These are phyloP conservation scores for Jacaranda mimosifolia DNA, from an alignment of 257 asterid genomes.

Conservation along the genomic window DNA sequence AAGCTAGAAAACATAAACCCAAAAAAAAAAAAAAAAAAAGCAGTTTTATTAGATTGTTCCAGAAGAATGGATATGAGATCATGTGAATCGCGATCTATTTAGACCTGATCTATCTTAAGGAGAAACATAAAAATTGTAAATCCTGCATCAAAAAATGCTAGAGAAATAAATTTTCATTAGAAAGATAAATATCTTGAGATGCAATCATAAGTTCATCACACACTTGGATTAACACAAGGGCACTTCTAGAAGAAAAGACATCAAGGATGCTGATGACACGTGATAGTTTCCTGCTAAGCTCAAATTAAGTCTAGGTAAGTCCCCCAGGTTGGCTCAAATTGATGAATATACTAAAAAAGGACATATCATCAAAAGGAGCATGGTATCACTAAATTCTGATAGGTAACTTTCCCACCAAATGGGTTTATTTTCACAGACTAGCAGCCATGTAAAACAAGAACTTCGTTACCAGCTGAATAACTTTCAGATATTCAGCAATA, in stretches of 20 bases:
- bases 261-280: neutral
- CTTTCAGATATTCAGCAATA: too few species aligned
- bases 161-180: neutral
- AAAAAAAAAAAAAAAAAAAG: neutral
- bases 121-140: neutral
- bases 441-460: too few species aligned
- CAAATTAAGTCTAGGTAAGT: too few species aligned
- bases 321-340: too few species aligned
- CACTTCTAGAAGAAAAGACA: constrained; percentile 8
- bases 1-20: neutral
- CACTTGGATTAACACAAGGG: neutral
- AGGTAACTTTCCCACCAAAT: too few species aligned
- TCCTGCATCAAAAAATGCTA: neutral
- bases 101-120: neutral
- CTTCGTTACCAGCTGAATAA: too few species aligned
- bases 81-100: neutral
- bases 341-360: too few species aligned
- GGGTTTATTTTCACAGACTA: too few species aligned
- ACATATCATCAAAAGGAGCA: too few species aligned
- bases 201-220: constrained; percentile 1
- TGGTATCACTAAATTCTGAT: too few species aligned
- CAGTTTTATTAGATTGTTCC: neutral
- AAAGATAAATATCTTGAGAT: neutral
- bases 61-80: neutral
- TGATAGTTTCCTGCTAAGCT: too few species aligned